These are phyloP conservation scores for Ichthyophthirius multifiliis DNA, from an alignment of 169 alveolate genomes.

Conservation along the genomic window DNA sequence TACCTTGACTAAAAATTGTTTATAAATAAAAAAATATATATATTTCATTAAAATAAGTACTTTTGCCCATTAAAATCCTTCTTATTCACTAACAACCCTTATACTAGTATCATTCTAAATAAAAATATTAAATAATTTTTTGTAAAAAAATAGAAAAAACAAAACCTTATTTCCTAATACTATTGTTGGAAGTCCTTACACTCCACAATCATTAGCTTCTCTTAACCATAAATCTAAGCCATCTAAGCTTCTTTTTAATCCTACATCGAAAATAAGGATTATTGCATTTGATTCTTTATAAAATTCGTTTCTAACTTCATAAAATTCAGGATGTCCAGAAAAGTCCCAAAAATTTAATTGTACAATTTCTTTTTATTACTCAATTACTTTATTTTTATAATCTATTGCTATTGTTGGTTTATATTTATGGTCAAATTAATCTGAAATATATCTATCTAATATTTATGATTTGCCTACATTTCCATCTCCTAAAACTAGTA, in stretches of 20 bases:
- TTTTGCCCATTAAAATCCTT: conserved; percentile 7
- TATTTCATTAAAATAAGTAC: no score
- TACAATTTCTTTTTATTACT: conserved; percentile 6
- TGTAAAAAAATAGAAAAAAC: no score
- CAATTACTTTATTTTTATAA: conserved; percentile 41
- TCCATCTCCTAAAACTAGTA: conserved; percentile 50
- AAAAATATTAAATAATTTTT: no score
- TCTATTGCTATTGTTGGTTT: conserved; percentile 50
- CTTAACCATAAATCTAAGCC: conserved; percentile 19
- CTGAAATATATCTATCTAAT: conserved; percentile 31
- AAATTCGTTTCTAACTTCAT: conserved; percentile 44
- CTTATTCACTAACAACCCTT: conserved; percentile 1
- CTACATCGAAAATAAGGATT: conserved; percentile 7
- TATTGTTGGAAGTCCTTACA: not conserved
- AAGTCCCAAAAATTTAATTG: conserved; percentile 42
- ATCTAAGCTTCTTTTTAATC: not conserved
- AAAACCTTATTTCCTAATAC: conserved; percentile 21
- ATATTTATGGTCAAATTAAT: conserved; percentile 35
- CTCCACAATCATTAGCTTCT: conserved; percentile 19
- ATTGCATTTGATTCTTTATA: conserved; percentile 33
- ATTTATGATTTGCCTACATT: conserved; percentile 50
- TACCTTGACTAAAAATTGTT: no score
- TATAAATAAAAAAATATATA: no score
- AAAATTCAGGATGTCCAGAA: conserved; percentile 40
- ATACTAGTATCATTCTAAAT: not conserved